These are phyloP conservation scores for Eucalyptus tenuipes DNA, from an alignment of 345 rosid genomes.

Conservation along the genomic window DNA sequence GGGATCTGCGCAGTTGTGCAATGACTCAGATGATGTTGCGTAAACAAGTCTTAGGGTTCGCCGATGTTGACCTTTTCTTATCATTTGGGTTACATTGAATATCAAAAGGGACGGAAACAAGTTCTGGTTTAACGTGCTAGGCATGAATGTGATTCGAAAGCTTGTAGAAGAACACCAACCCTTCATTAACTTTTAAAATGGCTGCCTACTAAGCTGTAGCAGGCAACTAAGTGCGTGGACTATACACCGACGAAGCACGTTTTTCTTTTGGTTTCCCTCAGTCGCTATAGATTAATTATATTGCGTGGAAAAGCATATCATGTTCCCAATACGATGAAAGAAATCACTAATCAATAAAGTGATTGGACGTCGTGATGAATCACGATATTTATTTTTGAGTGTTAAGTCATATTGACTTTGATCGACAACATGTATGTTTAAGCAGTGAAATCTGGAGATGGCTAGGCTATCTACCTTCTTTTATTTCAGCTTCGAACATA, in stretches of 20 bases:
- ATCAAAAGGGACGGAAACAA: neutral
- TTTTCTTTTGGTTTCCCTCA: neutral
- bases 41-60: neutral
- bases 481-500: neutral
- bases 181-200: neutral
- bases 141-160: neutral
- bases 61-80: neutral
- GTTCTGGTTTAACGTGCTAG: neutral
- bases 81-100: neutral
- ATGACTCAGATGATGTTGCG: neutral
- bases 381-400: neutral
- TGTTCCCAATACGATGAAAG: neutral
- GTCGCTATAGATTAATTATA: neutral
- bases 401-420: neutral
- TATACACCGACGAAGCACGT: neutral
- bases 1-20: neutral
- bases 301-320: neutral
- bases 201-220: neutral
- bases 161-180: neutral
- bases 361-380: neutral
- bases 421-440: neutral
- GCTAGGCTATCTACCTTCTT: neutral
- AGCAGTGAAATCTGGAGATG: neutral
- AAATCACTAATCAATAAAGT: neutral
- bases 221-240: neutral